Conservation (phyloP, 2,329 filamentous ascomycete genomes). For the Nigrograna mackinnonii region DNA sequence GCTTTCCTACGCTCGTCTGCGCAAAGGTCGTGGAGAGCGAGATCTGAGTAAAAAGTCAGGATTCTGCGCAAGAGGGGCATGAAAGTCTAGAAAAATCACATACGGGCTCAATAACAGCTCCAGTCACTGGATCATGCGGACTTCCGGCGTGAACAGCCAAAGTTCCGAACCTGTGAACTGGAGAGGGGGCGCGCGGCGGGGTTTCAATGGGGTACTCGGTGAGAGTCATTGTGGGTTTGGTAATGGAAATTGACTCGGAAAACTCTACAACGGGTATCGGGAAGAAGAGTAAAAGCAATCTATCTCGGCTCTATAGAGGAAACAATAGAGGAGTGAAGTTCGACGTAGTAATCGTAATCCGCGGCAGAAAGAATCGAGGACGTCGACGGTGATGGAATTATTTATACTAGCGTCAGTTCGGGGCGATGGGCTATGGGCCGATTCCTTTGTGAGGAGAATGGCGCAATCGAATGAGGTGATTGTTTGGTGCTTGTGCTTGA, state of each 20-base stretch:
- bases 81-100: conserved; percentile 21
- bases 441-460: neutral
- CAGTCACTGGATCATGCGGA: conserved; percentile 86
- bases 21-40: conserved; percentile 95
- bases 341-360: neutral
- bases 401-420: conserved; percentile 1
- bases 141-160: conserved; percentile 93
- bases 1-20: conserved; percentile 85
- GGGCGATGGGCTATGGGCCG: neutral
- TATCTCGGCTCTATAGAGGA: neutral
- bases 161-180: conserved; percentile 83
- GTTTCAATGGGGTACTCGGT: conserved; percentile 67
- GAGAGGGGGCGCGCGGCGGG: conserved; percentile 72
- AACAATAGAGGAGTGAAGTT: neutral
- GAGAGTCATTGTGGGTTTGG: conserved; percentile 36
- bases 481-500: neutral
- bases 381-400: neutral
- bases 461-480: neutral
- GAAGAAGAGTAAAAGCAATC: neutral
- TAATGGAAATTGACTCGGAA: neutral
- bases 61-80: too few relatives aligned
- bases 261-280: neutral
- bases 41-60: conserved; percentile 64
- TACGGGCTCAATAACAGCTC: conserved; percentile 89
- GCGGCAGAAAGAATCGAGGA: neutral